A percentile compares a stretch with the other conserved stretches of the same genome.
phyloP scores from a whole-genome alignment of 148 eudicot species.

The Salicornia ramosissima region DNA sequence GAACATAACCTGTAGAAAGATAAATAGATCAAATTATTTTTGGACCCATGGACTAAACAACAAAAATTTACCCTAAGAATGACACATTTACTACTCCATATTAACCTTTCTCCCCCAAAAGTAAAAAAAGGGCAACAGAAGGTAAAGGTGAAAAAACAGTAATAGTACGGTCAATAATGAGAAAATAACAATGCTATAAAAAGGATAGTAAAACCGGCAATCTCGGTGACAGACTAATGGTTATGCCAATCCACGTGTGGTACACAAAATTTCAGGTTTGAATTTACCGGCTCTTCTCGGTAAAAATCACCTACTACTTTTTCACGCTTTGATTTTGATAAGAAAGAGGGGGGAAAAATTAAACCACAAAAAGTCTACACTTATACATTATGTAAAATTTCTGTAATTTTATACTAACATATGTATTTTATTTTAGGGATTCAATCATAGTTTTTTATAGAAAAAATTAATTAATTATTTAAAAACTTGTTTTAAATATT shows the following conservation, averaged over 20 bases:
- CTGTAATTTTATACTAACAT: too few species aligned
- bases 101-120: background rate
- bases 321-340: background rate
- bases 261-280: conserved; percentile 32
- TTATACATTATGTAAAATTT: too few species aligned
- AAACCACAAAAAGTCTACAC: background rate
- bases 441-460: too few species aligned
- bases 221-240: conserved; percentile 22
- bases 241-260: conserved; percentile 39
- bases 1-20: too few species aligned
- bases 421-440: too few species aligned
- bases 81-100: too few species aligned
- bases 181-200: conserved; percentile 7
- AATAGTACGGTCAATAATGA: background rate
- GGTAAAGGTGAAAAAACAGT: background rate
- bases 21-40: background rate
- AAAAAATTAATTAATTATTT: too few species aligned
- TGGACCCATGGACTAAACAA: background rate
- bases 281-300: conserved; percentile 28
- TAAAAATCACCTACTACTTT: conserved; percentile 2
- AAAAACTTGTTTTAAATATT: too few species aligned
- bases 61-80: too few species aligned
- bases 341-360: background rate
- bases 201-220: conserved; percentile 15
- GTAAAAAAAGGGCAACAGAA: background rate